Conservation (phyloP, 2,329 filamentous ascomycete genomes). For the Nannizziopsis barbatae region DNA sequence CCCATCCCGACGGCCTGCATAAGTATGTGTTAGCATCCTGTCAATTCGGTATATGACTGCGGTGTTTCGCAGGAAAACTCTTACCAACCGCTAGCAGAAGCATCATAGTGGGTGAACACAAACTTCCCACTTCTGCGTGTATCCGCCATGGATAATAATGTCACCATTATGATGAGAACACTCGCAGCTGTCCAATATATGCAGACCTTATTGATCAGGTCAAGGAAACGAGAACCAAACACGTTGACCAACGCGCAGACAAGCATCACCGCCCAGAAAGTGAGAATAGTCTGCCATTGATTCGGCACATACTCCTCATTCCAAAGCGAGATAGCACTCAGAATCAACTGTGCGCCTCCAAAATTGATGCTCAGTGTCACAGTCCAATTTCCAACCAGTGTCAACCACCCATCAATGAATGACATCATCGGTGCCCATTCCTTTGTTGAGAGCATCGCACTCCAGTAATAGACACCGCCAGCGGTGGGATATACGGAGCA, state of each 20-base stretch:
- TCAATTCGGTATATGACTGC: background rate
- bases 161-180: conserved; percentile 56
- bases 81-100: conserved; percentile 52
- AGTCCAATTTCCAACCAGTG: conserved; percentile 64
- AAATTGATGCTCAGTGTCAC: conserved; percentile 58
- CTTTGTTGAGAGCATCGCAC: conserved; percentile 54
- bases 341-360: conserved; percentile 57
- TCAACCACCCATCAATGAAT: conserved; percentile 62
- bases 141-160: conserved; percentile 51
- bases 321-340: conserved; percentile 58
- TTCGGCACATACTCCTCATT: conserved; percentile 58
- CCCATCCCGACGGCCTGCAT: conserved; percentile 52
- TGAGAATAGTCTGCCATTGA: conserved; percentile 57
- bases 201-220: conserved; percentile 60
- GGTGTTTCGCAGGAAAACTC: conserved; percentile 15
- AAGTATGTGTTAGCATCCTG: conserved; percentile 11
- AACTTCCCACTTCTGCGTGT: conserved; percentile 47
- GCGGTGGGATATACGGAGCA: conserved; percentile 58
- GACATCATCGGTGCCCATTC: conserved; percentile 56
- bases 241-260: conserved; percentile 55
- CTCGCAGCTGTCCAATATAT: conserved; percentile 60
- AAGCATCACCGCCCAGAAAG: conserved; percentile 61
- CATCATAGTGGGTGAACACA: conserved; percentile 59
- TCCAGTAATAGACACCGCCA: conserved; percentile 61
- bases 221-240: conserved; percentile 51